Conservation (phyloP, 2,329 filamentous ascomycete genomes). For the Xylaria sp. region DNA sequence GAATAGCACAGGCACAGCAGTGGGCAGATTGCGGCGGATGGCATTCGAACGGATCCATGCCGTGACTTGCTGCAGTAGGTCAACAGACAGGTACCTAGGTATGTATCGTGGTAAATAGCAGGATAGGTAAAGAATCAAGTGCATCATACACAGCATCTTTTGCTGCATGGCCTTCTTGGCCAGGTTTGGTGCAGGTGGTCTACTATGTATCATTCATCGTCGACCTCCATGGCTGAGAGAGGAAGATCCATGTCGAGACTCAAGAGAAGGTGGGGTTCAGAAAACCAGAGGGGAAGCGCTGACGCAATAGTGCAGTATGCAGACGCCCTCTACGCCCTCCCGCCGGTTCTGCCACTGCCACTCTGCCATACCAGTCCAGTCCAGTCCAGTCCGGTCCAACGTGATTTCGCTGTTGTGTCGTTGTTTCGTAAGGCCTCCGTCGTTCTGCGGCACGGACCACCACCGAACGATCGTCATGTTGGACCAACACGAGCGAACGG, state of each 20-base stretch:
- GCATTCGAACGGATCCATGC: no score
- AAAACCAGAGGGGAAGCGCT: slow-evolving; percentile 25
- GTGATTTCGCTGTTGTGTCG: neutral
- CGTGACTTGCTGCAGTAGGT: no score
- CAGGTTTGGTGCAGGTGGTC: slow-evolving; percentile 11
- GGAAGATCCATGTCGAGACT: slow-evolving; percentile 12
- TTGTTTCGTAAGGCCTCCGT: slow-evolving; percentile 18
- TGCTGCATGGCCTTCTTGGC: slow-evolving; percentile 18
- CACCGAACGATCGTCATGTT: neutral
- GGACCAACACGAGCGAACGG: neutral
- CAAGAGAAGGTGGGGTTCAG: neutral
- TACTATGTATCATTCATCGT: slow-evolving; percentile 15
- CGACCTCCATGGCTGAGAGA: neutral
- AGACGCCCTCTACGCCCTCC: no score
- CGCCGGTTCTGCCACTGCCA: slow-evolving; percentile 6
- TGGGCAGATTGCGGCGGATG: no score
- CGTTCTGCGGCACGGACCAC: slow-evolving; percentile 12
- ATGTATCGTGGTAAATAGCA: no score
- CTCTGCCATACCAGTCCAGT: no score
- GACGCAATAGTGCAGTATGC: slow-evolving; percentile 29
- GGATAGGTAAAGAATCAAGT: slow-evolving; percentile 22
- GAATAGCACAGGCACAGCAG: slow-evolving; percentile 1
- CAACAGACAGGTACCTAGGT: no score
- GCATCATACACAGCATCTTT: slow-evolving; percentile 21
- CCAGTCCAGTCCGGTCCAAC: neutral